A percentile compares a stretch with the other conserved stretches of the same genome.
phyloP scores from a whole-genome alignment of 2,329 filamentous ascomycete species.

The Xylaria digitata region DNA sequence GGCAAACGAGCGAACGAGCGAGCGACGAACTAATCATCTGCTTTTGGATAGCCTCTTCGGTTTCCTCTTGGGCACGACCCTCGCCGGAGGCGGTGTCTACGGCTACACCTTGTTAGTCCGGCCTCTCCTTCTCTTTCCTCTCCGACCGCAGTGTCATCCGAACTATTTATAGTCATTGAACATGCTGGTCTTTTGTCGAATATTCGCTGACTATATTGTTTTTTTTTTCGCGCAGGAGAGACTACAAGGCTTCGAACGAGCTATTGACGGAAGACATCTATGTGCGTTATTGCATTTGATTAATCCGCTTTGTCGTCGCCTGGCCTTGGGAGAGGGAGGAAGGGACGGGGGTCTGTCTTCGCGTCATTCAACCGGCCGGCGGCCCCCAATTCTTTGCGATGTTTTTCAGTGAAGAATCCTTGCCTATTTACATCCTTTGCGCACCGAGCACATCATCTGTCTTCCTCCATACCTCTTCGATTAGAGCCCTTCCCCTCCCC shows the following conservation, averaged over 20 bases:
- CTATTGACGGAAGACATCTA: conserved; percentile 95
- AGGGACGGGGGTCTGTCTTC: conserved; percentile 23
- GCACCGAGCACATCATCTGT: conserved; percentile 19
- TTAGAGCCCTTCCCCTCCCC: background rate
- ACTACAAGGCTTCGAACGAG: conserved; percentile 94
- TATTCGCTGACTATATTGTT: conserved; percentile 36
- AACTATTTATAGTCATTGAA: background rate
- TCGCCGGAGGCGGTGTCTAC: conserved; percentile 85
- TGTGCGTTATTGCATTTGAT: conserved; percentile 71
- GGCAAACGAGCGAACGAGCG: background rate
- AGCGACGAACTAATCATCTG: conserved; percentile 8
- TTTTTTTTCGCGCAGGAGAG: conserved; percentile 60
- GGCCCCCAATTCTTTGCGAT: conserved; percentile 40
- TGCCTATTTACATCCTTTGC: conserved; percentile 22
- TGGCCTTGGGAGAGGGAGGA: conserved; percentile 26
- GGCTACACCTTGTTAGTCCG: conserved; percentile 77
- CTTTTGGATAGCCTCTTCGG: conserved; percentile 76
- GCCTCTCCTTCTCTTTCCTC: conserved; percentile 1
- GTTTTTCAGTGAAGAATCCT: conserved; percentile 43
- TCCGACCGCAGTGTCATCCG: background rate
- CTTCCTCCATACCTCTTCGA: background rate
- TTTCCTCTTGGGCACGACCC: conserved; percentile 85
- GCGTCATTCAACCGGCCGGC: conserved; percentile 23
- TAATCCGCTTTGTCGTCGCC: conserved; percentile 42
- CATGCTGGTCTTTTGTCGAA: background rate